These are phyloP conservation scores for Mucor sp. DNA, from an alignment of 371 early-diverging fungal species.

Conservation along the genomic window DNA sequence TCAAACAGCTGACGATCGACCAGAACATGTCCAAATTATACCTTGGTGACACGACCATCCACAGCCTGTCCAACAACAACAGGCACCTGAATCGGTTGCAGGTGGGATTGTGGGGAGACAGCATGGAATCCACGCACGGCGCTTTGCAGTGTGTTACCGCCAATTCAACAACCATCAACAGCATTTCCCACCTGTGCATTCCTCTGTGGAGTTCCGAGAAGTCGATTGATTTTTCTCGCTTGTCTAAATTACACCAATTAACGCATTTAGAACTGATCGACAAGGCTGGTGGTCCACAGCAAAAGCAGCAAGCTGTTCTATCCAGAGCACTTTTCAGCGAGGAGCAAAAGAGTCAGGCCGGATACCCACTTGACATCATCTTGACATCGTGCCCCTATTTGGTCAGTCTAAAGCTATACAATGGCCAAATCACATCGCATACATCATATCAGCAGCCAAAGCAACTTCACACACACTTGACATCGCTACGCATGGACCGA, in stretches of 20 bases:
- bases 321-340: not conserved
- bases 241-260: not conserved
- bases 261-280: not conserved
- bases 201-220: slow-evolving; percentile 7
- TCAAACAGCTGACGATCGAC: not conserved
- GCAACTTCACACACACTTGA: not conserved
- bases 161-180: not conserved
- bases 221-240: not conserved
- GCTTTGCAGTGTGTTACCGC: not conserved
- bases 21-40: slow-evolving; percentile 7
- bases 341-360: not conserved
- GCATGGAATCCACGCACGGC: not conserved
- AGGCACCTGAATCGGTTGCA: not conserved
- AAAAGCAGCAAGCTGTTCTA: not conserved
- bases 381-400: not conserved
- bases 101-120: slow-evolving; percentile 1
- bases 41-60: not conserved
- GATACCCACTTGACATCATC: not conserved
- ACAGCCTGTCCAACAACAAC: not conserved
- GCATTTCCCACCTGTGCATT: not conserved
- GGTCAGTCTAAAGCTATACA: not conserved
- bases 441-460: not conserved
- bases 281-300: not conserved
- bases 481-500: not conserved
- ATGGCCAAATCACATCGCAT: not conserved